phyloP scores from a whole-genome alignment of 1,284 basidiomycete species.

The Psilocybe mexicana region DNA sequence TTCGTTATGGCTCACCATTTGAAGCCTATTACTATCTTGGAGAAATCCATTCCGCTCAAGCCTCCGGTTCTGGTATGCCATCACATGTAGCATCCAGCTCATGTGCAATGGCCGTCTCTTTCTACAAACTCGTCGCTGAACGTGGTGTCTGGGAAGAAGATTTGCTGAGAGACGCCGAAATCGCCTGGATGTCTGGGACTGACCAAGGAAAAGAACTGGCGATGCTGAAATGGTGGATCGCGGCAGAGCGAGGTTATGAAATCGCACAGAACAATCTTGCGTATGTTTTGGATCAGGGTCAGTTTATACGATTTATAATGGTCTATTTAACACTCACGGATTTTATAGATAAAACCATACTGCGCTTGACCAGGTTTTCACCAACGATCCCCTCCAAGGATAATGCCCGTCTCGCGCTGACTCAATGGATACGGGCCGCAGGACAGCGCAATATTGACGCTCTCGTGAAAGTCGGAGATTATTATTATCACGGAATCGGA shows the following conservation, averaged over 20 bases:
- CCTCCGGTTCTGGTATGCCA: slow-evolving; percentile 44
- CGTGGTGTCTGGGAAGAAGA: slow-evolving; percentile 88
- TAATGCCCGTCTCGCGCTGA: slow-evolving; percentile 81
- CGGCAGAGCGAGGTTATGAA: slow-evolving; percentile 91
- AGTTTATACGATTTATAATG: slow-evolving; percentile 18
- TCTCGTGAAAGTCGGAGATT: slow-evolving; percentile 94
- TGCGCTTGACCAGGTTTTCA: slow-evolving; percentile 69
- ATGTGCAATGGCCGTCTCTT: slow-evolving; percentile 85
- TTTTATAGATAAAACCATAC: slow-evolving; percentile 66
- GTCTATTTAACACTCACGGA: neutral
- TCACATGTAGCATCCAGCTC: slow-evolving; percentile 58
- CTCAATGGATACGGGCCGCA: slow-evolving; percentile 94
- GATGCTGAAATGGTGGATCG: slow-evolving; percentile 92
- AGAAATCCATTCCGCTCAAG: slow-evolving; percentile 68
- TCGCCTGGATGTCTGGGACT: slow-evolving; percentile 74
- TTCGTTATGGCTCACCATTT: slow-evolving; percentile 85
- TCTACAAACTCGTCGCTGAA: slow-evolving; percentile 88
- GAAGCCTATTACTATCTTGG: slow-evolving; percentile 93
- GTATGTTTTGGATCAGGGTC: slow-evolving; percentile 88
- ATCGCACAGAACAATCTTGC: slow-evolving; percentile 96
- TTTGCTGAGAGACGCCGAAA: slow-evolving; percentile 81
- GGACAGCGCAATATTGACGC: slow-evolving; percentile 94
- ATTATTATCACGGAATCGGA: slow-evolving; percentile 90
- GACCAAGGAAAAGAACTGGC: slow-evolving; percentile 69
- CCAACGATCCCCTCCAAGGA: slow-evolving; percentile 71